These are phyloP conservation scores for Magnolia sinica DNA, from an alignment of 164 flowering plant genomes.

Conservation along the genomic window DNA sequence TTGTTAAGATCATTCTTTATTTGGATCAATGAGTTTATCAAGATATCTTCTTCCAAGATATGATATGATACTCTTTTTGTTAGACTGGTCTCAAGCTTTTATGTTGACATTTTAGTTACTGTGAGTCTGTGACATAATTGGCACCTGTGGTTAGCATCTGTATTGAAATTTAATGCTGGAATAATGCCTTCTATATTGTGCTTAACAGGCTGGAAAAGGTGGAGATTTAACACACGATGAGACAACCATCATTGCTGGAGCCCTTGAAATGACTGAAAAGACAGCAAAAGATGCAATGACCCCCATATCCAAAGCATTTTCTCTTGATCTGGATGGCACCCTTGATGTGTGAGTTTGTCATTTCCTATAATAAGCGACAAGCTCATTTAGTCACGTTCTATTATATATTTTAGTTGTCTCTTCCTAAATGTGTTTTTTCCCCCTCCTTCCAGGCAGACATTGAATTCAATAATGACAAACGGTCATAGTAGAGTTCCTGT, in stretches of 20 bases:
- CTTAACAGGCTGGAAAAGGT: slow-evolving; percentile 86
- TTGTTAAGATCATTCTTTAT: no score
- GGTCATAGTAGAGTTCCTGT: slow-evolving; percentile 97
- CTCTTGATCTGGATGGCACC: slow-evolving; percentile 82
- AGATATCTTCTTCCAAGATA: no score
- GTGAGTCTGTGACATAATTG: no score
- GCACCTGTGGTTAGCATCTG: no score
- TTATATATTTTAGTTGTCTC: not conserved
- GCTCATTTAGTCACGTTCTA: not conserved
- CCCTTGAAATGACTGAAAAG: slow-evolving; percentile 91
- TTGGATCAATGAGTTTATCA: no score
- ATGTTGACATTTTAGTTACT: no score
- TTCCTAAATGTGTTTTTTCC: not conserved
- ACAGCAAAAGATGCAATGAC: slow-evolving; percentile 97
- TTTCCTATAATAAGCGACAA: not conserved
- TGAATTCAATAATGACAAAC: slow-evolving; percentile 70
- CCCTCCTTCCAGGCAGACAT: slow-evolving; percentile 48
- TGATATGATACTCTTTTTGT: no score
- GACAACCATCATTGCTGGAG: slow-evolving; percentile 92
- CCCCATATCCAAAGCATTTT: slow-evolving; percentile 82
- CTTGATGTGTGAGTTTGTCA: slow-evolving; percentile 77
- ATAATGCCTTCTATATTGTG: not conserved
- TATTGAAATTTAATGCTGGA: not conserved
- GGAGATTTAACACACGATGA: slow-evolving; percentile 97
- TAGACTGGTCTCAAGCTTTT: no score